Evolutionary conservation across 2,329 filamentous ascomycete species (phyloP).

Genomic region (Diaporthe humulicola): DNA sequence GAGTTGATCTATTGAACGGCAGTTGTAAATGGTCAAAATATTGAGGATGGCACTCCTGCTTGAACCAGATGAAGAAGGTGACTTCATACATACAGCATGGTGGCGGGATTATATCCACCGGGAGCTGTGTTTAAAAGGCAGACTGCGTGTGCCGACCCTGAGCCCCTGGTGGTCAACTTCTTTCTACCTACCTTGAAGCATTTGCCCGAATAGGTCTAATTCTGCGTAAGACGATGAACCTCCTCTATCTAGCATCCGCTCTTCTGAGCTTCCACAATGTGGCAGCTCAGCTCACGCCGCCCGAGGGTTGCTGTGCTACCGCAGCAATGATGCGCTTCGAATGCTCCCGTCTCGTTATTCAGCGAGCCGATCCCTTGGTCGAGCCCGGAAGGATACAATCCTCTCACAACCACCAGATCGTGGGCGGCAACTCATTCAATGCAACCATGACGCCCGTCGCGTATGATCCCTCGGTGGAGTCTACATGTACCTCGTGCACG

Average conservation of each 20-base stretch:
- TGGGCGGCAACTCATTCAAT: constrained; percentile 57
- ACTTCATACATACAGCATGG: background rate
- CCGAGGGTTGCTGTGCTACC: constrained; percentile 29
- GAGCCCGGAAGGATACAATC: constrained; percentile 53
- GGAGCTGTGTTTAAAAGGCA: background rate
- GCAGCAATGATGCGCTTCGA: constrained; percentile 43
- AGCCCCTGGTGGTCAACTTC: background rate
- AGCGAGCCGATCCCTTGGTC: constrained; percentile 47
- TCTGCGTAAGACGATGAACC: background rate
- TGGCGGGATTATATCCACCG: background rate
- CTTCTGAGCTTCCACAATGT: background rate
- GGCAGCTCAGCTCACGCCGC: constrained; percentile 10
- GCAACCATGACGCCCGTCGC: constrained; percentile 48
- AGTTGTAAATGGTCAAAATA: background rate
- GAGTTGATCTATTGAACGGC: constrained; percentile 14
- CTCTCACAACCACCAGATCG: constrained; percentile 54
- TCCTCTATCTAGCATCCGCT: background rate
- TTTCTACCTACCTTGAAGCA: background rate
- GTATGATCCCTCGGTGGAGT: constrained; percentile 27
- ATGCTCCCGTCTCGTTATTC: constrained; percentile 45
- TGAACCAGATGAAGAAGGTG: background rate
- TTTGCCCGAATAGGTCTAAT: background rate
- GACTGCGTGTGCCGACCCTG: too few species aligned
- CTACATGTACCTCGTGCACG: constrained; percentile 42
- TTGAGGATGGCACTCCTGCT: background rate